These are phyloP conservation scores for Panellus pusillus DNA, from an alignment of 768 basidiomycete species.

Conservation along the genomic window DNA sequence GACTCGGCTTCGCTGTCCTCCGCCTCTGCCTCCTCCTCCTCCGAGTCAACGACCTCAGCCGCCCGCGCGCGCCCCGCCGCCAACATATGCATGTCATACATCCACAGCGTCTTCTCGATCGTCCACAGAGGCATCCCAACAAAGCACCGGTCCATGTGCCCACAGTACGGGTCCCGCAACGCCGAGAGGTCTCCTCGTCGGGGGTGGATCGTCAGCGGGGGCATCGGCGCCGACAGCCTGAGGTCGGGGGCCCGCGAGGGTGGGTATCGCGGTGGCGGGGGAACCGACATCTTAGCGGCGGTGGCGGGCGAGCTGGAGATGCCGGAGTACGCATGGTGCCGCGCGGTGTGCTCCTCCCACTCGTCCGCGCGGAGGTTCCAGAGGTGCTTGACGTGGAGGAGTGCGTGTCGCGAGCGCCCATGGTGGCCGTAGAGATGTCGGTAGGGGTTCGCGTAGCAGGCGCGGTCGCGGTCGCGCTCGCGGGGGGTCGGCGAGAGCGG, in stretches of 20 bases:
- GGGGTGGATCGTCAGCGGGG: conserved; percentile 51
- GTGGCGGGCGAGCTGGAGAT: conserved; percentile 17
- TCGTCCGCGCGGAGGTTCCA: conserved; percentile 59
- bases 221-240: conserved; percentile 19
- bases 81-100: conserved; percentile 53
- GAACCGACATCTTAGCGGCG: conserved; percentile 16
- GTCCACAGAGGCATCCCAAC: conserved; percentile 61
- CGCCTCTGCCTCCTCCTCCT: conserved; percentile 21
- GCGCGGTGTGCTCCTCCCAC: conserved; percentile 41
- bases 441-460: conserved; percentile 28
- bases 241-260: conserved; percentile 23
- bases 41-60: background rate
- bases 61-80: conserved; percentile 18
- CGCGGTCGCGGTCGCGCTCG: conserved; percentile 27
- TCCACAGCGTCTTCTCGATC: conserved; percentile 64
- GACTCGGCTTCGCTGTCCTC: conserved; percentile 34
- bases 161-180: conserved; percentile 57
- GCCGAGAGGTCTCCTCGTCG: conserved; percentile 62
- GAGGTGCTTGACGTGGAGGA: conserved; percentile 60
- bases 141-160: conserved; percentile 60
- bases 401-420: conserved; percentile 62
- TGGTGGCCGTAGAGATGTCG: conserved; percentile 54
- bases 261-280: conserved; percentile 21
- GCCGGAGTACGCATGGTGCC: conserved; percentile 29
- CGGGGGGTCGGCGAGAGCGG: conserved; percentile 32